phyloP scores from a whole-genome alignment of 495 filamentous ascomycete genomes.

The Penicillium argentinense region DNA sequence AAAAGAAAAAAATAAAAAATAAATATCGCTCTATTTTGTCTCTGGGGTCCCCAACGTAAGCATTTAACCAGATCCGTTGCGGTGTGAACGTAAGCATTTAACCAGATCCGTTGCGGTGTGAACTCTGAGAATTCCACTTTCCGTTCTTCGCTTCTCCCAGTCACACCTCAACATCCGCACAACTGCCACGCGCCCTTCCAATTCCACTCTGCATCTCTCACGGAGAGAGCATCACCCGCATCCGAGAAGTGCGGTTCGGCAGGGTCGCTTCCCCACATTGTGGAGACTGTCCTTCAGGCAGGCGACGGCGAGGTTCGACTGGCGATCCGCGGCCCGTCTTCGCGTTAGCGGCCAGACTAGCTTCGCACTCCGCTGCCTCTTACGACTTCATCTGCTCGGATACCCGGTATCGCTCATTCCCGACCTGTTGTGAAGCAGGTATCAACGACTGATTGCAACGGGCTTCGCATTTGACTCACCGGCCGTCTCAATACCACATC shows the following conservation, averaged over 20 bases:
- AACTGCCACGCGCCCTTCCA: not conserved
- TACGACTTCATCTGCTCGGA: not conserved
- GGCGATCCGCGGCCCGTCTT: conserved; percentile 3
- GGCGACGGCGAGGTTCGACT: conserved; percentile 3
- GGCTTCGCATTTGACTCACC: too few relatives aligned
- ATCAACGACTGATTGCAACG: not conserved
- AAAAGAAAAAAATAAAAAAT: not conserved
- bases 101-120: too few relatives aligned
- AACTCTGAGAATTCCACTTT: too few relatives aligned
- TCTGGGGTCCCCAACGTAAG: too few relatives aligned
- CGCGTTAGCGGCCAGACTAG: not conserved
- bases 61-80: too few relatives aligned
- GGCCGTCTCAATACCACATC: too few relatives aligned
- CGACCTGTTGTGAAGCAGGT: not conserved
- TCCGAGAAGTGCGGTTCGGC: not conserved
- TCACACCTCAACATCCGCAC: not conserved
- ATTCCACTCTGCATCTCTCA: not conserved
- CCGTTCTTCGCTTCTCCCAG: not conserved
- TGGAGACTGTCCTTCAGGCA: conserved; percentile 7
- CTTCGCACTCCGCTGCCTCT: not conserved
- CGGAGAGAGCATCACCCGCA: not conserved
- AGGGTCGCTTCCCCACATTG: not conserved
- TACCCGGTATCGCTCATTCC: not conserved
- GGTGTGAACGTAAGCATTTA: too few relatives aligned
- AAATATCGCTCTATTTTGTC: too few relatives aligned